Evolutionary conservation across 768 basidiomycete genomes (phyloP).

Genomic region (Lyophyllum shimeji): DNA sequence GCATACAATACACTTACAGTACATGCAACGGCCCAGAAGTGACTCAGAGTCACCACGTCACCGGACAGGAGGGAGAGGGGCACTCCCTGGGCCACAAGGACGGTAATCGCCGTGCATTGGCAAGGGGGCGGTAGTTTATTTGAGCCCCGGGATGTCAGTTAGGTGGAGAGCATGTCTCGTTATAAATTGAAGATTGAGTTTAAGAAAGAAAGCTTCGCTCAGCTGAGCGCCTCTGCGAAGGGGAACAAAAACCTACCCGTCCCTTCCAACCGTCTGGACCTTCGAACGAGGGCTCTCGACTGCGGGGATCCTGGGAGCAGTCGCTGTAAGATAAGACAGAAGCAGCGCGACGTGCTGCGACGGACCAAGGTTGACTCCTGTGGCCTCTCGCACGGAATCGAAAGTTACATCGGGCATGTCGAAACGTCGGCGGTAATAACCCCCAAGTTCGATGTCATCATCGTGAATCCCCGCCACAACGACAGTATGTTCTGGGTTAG

Average conservation of each 20-base stretch:
- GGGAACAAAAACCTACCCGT: too few species aligned
- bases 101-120: conserved; percentile 15
- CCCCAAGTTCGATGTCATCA: not conserved
- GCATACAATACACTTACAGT: not conserved
- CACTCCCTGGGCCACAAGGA: not conserved
- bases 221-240: not conserved
- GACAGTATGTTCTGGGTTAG: not conserved
- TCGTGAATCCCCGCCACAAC: not conserved
- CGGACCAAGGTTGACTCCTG: not conserved
- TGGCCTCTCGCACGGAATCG: not conserved
- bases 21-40: not conserved
- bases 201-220: conserved; percentile 6
- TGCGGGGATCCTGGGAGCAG: not conserved
- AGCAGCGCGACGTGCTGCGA: not conserved
- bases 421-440: not conserved
- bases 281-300: not conserved
- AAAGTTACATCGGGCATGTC: not conserved
- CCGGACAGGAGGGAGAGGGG: not conserved
- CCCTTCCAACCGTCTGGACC: conserved; percentile 14
- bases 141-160: conserved; percentile 8
- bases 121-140: conserved; percentile 6
- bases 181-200: conserved; percentile 16
- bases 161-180: not conserved
- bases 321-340: not conserved
- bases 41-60: not conserved